Evolutionary conservation across 148 eudicot genomes (phyloP).

Genomic region (Chenopodium quinoa): DNA sequence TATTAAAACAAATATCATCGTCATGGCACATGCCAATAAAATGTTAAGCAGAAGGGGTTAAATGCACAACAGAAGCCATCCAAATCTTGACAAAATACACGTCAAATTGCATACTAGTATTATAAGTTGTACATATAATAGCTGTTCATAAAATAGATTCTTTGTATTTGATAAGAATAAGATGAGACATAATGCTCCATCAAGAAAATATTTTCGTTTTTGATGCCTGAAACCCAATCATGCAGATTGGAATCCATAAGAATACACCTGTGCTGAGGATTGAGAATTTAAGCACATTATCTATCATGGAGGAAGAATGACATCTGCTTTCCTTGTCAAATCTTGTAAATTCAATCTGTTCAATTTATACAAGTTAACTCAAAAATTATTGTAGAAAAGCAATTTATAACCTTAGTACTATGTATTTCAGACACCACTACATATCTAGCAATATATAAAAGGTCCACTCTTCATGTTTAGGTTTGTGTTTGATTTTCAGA

Average conservation of each 20-base stretch:
- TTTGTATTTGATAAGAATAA: not conserved
- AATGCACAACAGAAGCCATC: not conserved
- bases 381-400: too few relatives aligned
- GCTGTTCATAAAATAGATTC: not conserved
- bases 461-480: too few relatives aligned
- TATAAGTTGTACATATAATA: not conserved
- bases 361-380: too few relatives aligned
- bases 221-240: not conserved
- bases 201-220: not conserved
- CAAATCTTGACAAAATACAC: not conserved
- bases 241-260: not conserved
- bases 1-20: not conserved
- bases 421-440: too few relatives aligned
- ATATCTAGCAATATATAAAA: too few relatives aligned
- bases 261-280: constrained; percentile 31
- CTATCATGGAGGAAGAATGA: constrained; percentile 22
- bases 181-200: not conserved
- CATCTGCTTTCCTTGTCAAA: constrained; percentile 29
- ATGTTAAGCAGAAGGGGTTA: not conserved
- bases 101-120: not conserved
- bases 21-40: not conserved
- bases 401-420: too few relatives aligned
- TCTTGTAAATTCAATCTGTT: constrained; percentile 36
- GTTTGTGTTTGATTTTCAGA: too few relatives aligned
- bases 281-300: constrained; percentile 15